Conservation (phyloP, 2,329 filamentous ascomycete genomes). For the Aspergillus sp. region DNA sequence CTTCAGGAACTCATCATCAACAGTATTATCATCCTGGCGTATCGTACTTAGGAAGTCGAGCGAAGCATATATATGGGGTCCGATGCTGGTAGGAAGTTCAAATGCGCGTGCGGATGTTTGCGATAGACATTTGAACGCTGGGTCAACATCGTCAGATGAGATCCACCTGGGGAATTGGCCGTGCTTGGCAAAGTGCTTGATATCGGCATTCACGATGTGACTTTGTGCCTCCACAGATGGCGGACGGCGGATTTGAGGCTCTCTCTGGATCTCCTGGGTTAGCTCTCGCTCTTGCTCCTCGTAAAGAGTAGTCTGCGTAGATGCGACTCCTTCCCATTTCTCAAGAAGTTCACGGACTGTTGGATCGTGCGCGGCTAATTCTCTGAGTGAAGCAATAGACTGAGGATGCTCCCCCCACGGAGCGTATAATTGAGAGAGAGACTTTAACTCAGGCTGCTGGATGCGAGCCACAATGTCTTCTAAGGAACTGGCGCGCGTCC, state of each 20-base stretch:
- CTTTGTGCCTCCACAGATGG: slow-evolving; percentile 39
- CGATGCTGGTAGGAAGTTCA: slow-evolving; percentile 1
- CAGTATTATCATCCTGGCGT: slow-evolving; percentile 20
- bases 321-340: slow-evolving; percentile 19
- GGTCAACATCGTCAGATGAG: not conserved
- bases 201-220: slow-evolving; percentile 9
- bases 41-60: slow-evolving; percentile 7
- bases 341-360: slow-evolving; percentile 3
- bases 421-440: slow-evolving; percentile 44
- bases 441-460: slow-evolving; percentile 53
- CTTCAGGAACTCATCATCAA: slow-evolving; percentile 52
- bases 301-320: slow-evolving; percentile 50
- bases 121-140: slow-evolving; percentile 9
- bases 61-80: not conserved
- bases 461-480: slow-evolving; percentile 48
- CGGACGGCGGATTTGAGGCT: slow-evolving; percentile 56
- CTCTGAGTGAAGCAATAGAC: not conserved
- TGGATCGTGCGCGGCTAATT: not conserved
- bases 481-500: slow-evolving; percentile 41
- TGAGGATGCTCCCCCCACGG: not conserved
- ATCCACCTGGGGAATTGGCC: not conserved
- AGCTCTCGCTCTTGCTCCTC: slow-evolving; percentile 67
- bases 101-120: slow-evolving; percentile 7
- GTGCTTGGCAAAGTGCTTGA: slow-evolving; percentile 8
- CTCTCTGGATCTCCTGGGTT: slow-evolving; percentile 61